Evolutionary conservation across 192 early-diverging fungal genomes (phyloP), one percentile per base, ranked within the genome.

Genomic region (Gonapodya sp.): DNA sequence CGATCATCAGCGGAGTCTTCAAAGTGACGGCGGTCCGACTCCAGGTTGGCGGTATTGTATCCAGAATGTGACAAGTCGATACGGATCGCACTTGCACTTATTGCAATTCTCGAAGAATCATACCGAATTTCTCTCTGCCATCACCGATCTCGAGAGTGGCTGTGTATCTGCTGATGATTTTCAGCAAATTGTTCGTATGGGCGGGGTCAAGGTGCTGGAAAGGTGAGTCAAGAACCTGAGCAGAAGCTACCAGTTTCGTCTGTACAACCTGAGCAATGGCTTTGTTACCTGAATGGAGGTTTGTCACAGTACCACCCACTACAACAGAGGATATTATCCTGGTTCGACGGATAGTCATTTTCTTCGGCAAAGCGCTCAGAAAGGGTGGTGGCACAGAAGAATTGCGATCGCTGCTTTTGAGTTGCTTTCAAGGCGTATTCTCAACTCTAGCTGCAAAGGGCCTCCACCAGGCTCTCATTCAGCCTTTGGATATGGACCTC

Each of bases 241-340:
- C n/a, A n/a, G n/a, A n/a, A n/a, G n/a, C n/a, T n/a, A n/a, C n/a
- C n/a, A n/a, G n/a, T n/a, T n/a, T n/a, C n/a, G n/a, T n/a, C n/a
- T n/a, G n/a, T n/a, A n/a, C n/a, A n/a, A n/a, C n/a, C n/a, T n/a
- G n/a, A n/a, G n/a, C n/a, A n/a, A n/a, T n/a, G n/a, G n/a, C n/a
- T n/a, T n/a, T n/a, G n/a, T n/a, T n/a, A n/a, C n/a, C n/a, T n/a
- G n/a, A n/a, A 1, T 35, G 18, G 36, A 86, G 84, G 73, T 84
- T 86, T 73, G 75, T 86, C 2, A 2, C 73, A 1, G 78, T 73
- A 8, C 73, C 79, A 34, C 85, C 85, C 1, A 78, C 83, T 16
- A 85, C 36, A 24, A 78, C 34, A 18, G 84, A 86, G 72, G 85
- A 86, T 33, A 72, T 36, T 14, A 31, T 85, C 18, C 78, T 86